Conservation (phyloP, 495 filamentous ascomycete species). For the Podospora comata region DNA sequence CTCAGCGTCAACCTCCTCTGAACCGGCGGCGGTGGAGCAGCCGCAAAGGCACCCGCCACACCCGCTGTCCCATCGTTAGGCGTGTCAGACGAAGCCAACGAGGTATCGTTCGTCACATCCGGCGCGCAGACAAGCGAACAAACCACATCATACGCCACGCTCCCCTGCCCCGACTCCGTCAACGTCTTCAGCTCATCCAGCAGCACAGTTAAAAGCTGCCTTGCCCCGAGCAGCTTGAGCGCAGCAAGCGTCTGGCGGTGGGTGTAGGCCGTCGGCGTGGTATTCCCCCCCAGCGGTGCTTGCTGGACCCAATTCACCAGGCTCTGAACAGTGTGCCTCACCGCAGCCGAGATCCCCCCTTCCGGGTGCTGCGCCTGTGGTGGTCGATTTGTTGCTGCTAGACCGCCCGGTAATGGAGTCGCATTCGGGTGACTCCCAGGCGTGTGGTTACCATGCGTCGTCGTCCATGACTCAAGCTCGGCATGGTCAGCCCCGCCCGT, state of each 20-base stretch:
- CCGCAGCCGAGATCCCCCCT: slow-evolving; percentile 59
- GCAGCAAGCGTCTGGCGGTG: slow-evolving; percentile 69
- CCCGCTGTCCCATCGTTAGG: slow-evolving; percentile 25
- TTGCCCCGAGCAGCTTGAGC: slow-evolving; percentile 67
- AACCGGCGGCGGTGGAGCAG: slow-evolving; percentile 17
- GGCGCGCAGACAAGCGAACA: slow-evolving; percentile 72
- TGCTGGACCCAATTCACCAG: slow-evolving; percentile 72
- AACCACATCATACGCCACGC: slow-evolving; percentile 70
- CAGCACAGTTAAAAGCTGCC: slow-evolving; percentile 56
- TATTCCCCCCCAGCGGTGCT: slow-evolving; percentile 48
- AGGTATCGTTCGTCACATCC: slow-evolving; percentile 45
- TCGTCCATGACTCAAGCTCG: slow-evolving; percentile 75
- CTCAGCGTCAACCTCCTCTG: slow-evolving; percentile 51
- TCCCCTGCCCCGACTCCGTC: slow-evolving; percentile 49
- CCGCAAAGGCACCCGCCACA: slow-evolving; percentile 17
- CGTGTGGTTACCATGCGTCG: slow-evolving; percentile 25
- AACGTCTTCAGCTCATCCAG: slow-evolving; percentile 65
- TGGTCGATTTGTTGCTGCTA: slow-evolving; percentile 30
- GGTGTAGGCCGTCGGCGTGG: slow-evolving; percentile 69
- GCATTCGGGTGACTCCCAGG: not conserved
- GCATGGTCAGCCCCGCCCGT: slow-evolving; percentile 62
- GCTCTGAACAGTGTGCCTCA: slow-evolving; percentile 63
- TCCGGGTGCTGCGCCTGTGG: slow-evolving; percentile 16
- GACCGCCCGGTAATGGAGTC: not conserved
- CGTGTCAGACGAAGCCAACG: slow-evolving; percentile 37